Evolutionary conservation across 2,329 filamentous ascomycete genomes (phyloP).

Genomic region (Hymenoscyphus linearis): DNA sequence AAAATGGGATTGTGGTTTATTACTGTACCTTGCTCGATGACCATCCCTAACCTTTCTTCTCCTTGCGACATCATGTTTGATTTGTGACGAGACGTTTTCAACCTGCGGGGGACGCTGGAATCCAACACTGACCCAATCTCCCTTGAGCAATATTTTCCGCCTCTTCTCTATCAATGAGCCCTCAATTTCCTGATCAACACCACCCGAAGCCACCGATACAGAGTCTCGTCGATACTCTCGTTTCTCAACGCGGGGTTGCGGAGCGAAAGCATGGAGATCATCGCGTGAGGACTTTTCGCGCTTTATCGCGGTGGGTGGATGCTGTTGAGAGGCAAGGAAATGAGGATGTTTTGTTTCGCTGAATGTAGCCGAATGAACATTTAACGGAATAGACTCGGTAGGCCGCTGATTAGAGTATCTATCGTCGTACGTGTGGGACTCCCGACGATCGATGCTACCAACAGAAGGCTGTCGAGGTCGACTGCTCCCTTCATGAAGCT

Average conservation of each 20-base stretch:
- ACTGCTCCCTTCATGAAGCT: slow-evolving; percentile 7
- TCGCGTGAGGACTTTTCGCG: slow-evolving; percentile 14
- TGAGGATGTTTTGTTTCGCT: background rate
- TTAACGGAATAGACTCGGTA: background rate
- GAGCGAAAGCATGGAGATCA: slow-evolving; percentile 24
- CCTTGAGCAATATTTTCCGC: slow-evolving; percentile 24
- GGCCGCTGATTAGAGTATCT: background rate
- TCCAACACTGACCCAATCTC: slow-evolving; percentile 30
- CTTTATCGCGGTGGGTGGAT: slow-evolving; percentile 4
- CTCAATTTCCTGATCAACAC: slow-evolving; percentile 7
- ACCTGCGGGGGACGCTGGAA: slow-evolving; percentile 23
- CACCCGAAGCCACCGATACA: slow-evolving; percentile 3
- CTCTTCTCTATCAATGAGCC: slow-evolving; percentile 23
- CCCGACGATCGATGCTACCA: background rate
- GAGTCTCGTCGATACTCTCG: slow-evolving; percentile 9
- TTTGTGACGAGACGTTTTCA: slow-evolving; percentile 17
- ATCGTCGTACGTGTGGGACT: background rate
- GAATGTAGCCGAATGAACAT: background rate
- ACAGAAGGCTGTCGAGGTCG: background rate
- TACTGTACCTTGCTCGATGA: slow-evolving; percentile 22
- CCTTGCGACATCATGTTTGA: slow-evolving; percentile 25
- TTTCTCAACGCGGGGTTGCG: slow-evolving; percentile 17
- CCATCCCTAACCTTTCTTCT: slow-evolving; percentile 22
- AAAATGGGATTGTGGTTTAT: slow-evolving; percentile 13
- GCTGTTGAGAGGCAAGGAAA: background rate